Percentiles rank a stretch among this genome's conserved stretches.
These are phyloP conservation scores for Trichophyton schoenleinii DNA, from an alignment of 2,329 filamentous ascomycete genomes.

Conservation along the genomic window DNA sequence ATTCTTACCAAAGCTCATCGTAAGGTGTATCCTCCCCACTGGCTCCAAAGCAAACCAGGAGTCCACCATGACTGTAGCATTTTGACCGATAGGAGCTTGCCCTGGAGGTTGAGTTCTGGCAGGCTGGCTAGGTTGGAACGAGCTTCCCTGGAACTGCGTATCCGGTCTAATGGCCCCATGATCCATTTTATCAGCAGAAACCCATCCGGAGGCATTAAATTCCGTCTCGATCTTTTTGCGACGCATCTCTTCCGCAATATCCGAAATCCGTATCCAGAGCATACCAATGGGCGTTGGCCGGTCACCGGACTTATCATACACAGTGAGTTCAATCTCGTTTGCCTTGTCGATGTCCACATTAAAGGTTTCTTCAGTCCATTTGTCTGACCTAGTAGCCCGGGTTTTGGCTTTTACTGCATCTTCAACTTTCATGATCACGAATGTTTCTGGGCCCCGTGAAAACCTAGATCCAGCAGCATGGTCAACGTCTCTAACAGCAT, in stretches of 20 bases:
- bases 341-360: conserved; percentile 94
- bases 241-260: conserved; percentile 94
- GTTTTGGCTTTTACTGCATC: conserved; percentile 84
- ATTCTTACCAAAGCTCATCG: conserved; percentile 62
- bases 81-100: conserved; percentile 13
- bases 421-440: conserved; percentile 92
- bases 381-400: conserved; percentile 69
- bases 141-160: conserved; percentile 39
- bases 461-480: conserved; percentile 76
- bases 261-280: conserved; percentile 91
- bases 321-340: conserved; percentile 93
- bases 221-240: conserved; percentile 95
- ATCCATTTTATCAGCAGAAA: conserved; percentile 90
- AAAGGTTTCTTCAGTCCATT: conserved; percentile 84
- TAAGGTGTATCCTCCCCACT: conserved; percentile 80
- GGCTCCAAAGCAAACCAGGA: conserved; percentile 97
- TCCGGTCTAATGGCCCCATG: conserved; percentile 43
- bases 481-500: conserved; percentile 86
- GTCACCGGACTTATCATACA: conserved; percentile 90
- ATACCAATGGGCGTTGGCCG: conserved; percentile 86
- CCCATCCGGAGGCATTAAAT: conserved; percentile 89
- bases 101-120: conserved; percentile 17
- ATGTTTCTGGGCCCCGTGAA: conserved; percentile 82
- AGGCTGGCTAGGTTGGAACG: conserved; percentile 19
- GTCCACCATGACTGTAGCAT: conserved; percentile 49